Conservation (phyloP, 2,329 filamentous ascomycete species). For the Byssothecium circinans region DNA sequence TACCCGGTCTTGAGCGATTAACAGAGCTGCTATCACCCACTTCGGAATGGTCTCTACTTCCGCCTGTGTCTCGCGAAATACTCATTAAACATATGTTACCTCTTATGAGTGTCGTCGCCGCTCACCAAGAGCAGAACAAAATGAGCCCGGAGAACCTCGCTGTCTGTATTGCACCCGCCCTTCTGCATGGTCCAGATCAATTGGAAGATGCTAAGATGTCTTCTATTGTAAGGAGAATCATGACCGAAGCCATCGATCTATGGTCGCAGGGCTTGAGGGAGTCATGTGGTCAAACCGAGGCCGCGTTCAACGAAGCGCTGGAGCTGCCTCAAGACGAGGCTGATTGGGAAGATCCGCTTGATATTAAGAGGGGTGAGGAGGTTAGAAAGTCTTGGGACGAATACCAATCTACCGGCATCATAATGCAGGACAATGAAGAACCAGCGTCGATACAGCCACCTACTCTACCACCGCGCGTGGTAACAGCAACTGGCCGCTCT, state of each 20-base stretch:
- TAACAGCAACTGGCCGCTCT: conserved; percentile 26
- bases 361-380: conserved; percentile 27
- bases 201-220: conserved; percentile 59
- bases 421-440: conserved; percentile 47
- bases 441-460: conserved; percentile 27
- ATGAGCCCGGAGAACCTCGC: conserved; percentile 59
- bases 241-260: conserved; percentile 52
- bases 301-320: conserved; percentile 46
- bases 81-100: conserved; percentile 56
- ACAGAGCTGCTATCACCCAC: conserved; percentile 50
- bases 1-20: conserved; percentile 47
- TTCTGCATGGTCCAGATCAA: conserved; percentile 57
- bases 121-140: conserved; percentile 53
- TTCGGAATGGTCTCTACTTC: conserved; percentile 52
- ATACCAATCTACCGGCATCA: conserved; percentile 45
- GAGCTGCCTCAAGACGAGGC: conserved; percentile 42
- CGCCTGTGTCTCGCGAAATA: conserved; percentile 50
- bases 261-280: conserved; percentile 50
- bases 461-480: conserved; percentile 44
- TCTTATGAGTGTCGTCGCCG: conserved; percentile 51
- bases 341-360: conserved; percentile 54
- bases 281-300: conserved; percentile 43
- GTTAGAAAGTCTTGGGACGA: conserved; percentile 36
- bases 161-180: conserved; percentile 57
- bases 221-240: conserved; percentile 52